These are phyloP conservation scores for Oryza meridionalis DNA, from an alignment of 176 grass and related monocot species.

Conservation along the genomic window DNA sequence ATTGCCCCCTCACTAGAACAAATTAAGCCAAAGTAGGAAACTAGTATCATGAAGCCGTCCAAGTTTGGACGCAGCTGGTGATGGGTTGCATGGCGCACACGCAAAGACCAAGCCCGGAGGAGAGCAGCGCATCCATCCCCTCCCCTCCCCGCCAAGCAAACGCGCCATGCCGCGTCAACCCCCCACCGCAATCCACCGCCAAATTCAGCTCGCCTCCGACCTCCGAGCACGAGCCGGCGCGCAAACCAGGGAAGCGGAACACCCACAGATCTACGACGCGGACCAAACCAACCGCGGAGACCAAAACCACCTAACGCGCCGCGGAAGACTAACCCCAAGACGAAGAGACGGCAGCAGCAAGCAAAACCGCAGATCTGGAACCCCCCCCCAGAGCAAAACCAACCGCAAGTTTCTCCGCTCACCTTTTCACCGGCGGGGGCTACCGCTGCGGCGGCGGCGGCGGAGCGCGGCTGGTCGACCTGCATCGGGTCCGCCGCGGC, in stretches of 20 bases:
- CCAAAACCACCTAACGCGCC: background rate
- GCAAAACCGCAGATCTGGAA: constrained; percentile 18
- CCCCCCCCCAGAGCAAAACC: background rate
- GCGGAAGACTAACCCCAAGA: background rate
- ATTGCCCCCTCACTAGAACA: background rate
- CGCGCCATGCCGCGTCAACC: background rate
- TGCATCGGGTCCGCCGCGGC: constrained; percentile 48
- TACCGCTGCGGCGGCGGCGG: background rate
- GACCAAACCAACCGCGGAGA: background rate
- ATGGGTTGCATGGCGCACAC: constrained; percentile 37
- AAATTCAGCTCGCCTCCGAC: background rate
- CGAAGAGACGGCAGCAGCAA: background rate
- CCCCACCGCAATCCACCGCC: background rate
- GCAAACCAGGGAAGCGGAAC: background rate
- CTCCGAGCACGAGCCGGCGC: background rate
- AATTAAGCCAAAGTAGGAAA: background rate
- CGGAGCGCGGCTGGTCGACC: constrained; percentile 54
- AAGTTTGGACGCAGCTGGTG: background rate
- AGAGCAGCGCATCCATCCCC: background rate
- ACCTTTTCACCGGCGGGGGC: constrained; percentile 55
- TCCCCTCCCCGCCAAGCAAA: background rate
- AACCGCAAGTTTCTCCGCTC: background rate
- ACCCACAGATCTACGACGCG: background rate
- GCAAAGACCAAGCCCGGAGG: constrained; percentile 6
- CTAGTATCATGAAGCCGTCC: background rate